Base-by-base conservation (phyloP, 257 asterid species). In the Forsythia suspensa region DNA sequence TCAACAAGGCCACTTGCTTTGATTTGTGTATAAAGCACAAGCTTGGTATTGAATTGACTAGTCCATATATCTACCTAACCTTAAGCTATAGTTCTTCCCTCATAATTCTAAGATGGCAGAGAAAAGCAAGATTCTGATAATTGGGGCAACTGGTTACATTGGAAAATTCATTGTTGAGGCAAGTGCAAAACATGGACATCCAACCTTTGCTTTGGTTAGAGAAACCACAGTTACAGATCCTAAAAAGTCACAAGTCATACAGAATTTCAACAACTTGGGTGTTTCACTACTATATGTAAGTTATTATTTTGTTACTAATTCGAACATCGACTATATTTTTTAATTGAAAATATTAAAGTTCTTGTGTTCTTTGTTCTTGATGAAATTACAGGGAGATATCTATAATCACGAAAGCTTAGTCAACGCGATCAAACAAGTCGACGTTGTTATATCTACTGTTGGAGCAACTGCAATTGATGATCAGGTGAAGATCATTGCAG, bases 401-500 rank as follows among this genome's bases (percentile, higher is more conserved):
- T 55, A 69, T 42, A 70, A 86, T 41, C 80, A 76, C 34, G 83
- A 75, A 5, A 72, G 69, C 46, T 77, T 84, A 63, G 76, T 84
- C 8, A 39, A 20, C 7, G 82, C 86, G 15, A 84, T 86, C 24
- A 82, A 86, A 72, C 77, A 81, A 37, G 90, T 86, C 8, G 90
- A 86, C 40, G 84, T 84, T 4, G 87, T 86, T 68, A 86, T 86
- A 9, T 84, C 90, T 43, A 6, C 86, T 3, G 76, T 86, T 0
- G 78, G 75, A 0, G 29, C 52, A 40, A 2, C 29, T 8, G 20
- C 46, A 1, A 21, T 73, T 18, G 73, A 73, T 42, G 84, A 81
- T 77, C 89, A 84, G 55, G 79, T 61, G 5, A 79, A 81, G 61
- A 82, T 84, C n/a, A 71, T 77, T 48, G 66, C 77, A 1, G 90